Conservation (phyloP, 371 early-diverging fungal species). For the Mucor racemosus region DNA sequence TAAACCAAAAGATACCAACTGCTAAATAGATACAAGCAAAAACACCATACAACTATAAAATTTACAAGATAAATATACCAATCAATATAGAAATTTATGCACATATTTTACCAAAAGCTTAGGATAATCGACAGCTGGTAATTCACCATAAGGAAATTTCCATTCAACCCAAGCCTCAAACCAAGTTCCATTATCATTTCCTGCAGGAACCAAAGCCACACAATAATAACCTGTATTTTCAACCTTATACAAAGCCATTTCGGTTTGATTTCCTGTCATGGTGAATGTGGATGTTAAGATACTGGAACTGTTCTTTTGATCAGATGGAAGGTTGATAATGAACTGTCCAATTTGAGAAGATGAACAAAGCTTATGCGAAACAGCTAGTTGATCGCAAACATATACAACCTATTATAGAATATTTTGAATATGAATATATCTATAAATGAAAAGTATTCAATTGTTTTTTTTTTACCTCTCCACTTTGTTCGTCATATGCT, state of each 20-base stretch:
- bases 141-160: conserved; percentile 80
- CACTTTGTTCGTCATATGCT: conserved; percentile 30
- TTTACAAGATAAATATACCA: neutral
- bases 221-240: conserved; percentile 79
- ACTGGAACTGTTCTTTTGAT: conserved; percentile 37
- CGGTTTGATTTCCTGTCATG: conserved; percentile 32
- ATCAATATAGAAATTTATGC: neutral
- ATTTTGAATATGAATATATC: neutral
- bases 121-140: conserved; percentile 88
- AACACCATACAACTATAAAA: conserved; percentile 51
- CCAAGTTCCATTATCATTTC: conserved; percentile 25
- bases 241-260: conserved; percentile 56
- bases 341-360: conserved; percentile 49
- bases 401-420: conserved; percentile 39
- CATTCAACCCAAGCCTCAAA: conserved; percentile 71
- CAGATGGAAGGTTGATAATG: conserved; percentile 37
- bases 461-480: conserved; percentile 25
- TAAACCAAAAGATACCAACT: conserved; percentile 79
- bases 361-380: conserved; percentile 52
- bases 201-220: conserved; percentile 47
- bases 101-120: conserved; percentile 68
- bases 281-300: conserved; percentile 44
- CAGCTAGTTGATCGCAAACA: conserved; percentile 53
- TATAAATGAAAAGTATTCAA: neutral
- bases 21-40: conserved; percentile 74